A percentile compares a stretch with the other conserved stretches of the same genome.
These are phyloP conservation scores for Trapa incisa DNA, from an alignment of 345 rosid genomes.

Conservation along the genomic window DNA sequence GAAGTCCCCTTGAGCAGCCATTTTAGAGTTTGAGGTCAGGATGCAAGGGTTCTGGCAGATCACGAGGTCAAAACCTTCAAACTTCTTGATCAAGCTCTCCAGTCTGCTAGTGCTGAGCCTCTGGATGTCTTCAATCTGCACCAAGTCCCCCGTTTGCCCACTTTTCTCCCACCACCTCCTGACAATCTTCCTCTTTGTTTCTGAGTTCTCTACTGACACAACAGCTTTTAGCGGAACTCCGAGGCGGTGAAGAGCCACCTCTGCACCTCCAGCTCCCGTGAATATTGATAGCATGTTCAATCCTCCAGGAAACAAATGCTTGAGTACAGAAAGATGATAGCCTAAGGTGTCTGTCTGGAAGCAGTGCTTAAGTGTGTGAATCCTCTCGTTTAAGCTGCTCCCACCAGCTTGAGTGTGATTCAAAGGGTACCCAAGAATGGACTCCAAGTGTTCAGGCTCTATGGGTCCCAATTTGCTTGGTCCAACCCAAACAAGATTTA, in stretches of 20 bases:
- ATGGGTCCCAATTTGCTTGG: conserved; percentile 34
- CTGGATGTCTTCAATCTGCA: conserved; percentile 50
- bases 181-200: conserved; percentile 42
- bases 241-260: conserved; percentile 50
- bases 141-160: conserved; percentile 67
- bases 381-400: conserved; percentile 31
- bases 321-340: conserved; percentile 75
- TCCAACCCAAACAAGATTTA: conserved; percentile 73
- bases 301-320: conserved; percentile 53
- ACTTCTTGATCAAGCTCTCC: conserved; percentile 29
- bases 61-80: conserved; percentile 58
- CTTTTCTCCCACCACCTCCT: conserved; percentile 64
- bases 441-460: conserved; percentile 55
- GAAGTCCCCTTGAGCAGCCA: conserved; percentile 6
- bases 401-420: conserved; percentile 45
- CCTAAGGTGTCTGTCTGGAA: conserved; percentile 81
- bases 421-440: conserved; percentile 64
- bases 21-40: conserved; percentile 14
- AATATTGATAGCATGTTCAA: conserved; percentile 61
- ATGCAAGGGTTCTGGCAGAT: conserved; percentile 61
- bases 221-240: conserved; percentile 59
- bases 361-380: conserved; percentile 40
- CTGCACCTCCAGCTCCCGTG: conserved; percentile 76
- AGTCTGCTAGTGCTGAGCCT: conserved; percentile 48
- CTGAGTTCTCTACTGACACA: conserved; percentile 55